Evolutionary conservation across 140 eudicot species (phyloP), one percentile per base, ranked within the genome.

Genomic region (Ambrosia hybrid): DNA sequence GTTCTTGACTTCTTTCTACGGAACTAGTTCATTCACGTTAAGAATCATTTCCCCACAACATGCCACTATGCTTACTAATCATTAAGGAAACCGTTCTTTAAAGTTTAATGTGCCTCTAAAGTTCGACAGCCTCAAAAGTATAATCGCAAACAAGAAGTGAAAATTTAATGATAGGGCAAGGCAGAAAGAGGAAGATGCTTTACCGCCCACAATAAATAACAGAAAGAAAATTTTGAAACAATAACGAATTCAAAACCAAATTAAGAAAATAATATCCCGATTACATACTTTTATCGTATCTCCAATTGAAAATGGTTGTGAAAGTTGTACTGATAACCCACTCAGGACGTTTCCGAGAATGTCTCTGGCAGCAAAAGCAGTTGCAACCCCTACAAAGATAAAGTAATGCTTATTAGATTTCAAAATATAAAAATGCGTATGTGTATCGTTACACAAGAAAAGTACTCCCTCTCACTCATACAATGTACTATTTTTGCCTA

Each of bases 351-450:
- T 94, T 49, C 99, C 99, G 21, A 94, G 96, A 65, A 90, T 78
- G 70, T 90, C 99, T 76, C 78, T 84, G 61, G 97, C 83, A 13
- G 99, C 99, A 83, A 90, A 94, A 75, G 99, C 97, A 84, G 99
- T 90, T 9, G 99, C 99, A 73, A 94, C 91, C 59, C 98, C 98
- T 93, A 88, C 51, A 87, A 52, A 74, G 69, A 52, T 30, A 55
- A 61, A 65, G 14, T 38, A 58, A 79, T 2, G 48, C 69, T 36
- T 52, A 73, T 73, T 58, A 73, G 30, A 67, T 66, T 67, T 17
- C 43, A 57, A 46, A 48, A 16, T 36, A 51, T 2, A 8, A 15
- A 78, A 48, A 57, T 9, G 45, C 6, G 36, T 49, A 11, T 41
- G 67, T 65, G 67, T 39, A 38, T 51, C 6, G 12, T 43, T 41